Evolutionary conservation across 2,329 filamentous ascomycete species (phyloP).

Genomic region (Sclerotinia trifoliorum): DNA sequence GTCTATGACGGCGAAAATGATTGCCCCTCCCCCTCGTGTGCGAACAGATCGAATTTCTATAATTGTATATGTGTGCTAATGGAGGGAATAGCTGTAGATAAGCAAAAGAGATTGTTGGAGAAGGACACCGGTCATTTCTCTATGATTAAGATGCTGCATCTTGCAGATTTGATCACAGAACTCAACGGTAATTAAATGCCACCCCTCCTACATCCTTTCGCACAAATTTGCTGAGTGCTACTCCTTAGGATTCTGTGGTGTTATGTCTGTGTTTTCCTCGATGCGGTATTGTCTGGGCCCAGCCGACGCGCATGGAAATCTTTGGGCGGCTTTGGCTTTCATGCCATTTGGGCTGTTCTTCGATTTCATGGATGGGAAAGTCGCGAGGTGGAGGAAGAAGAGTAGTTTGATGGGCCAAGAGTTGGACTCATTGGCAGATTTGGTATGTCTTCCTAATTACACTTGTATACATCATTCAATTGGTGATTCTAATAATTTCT

Average conservation of each 20-base stretch:
- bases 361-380: constrained; percentile 96
- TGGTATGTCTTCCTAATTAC: constrained; percentile 55
- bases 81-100: constrained; percentile 58
- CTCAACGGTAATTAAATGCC: constrained; percentile 60
- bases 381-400: constrained; percentile 95
- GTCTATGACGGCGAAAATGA: constrained; percentile 28
- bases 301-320: constrained; percentile 60
- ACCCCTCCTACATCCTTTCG: constrained; percentile 23
- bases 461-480: neutral
- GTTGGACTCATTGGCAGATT: constrained; percentile 88
- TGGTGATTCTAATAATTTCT: neutral
- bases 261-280: constrained; percentile 95
- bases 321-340: constrained; percentile 81
- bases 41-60: constrained; percentile 1
- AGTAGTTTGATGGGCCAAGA: constrained; percentile 98
- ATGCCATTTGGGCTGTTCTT: constrained; percentile 95
- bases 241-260: constrained; percentile 70
- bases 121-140: constrained; percentile 72
- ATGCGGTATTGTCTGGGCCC: constrained; percentile 86
- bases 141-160: constrained; percentile 66
- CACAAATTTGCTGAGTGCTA: constrained; percentile 3
- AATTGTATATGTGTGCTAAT: constrained; percentile 25
- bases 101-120: constrained; percentile 72
- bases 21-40: constrained; percentile 13
- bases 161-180: constrained; percentile 82